phyloP scores from a whole-genome alignment of 2,329 filamentous ascomycete genomes.

The Chrysosphaeria jannelii region DNA sequence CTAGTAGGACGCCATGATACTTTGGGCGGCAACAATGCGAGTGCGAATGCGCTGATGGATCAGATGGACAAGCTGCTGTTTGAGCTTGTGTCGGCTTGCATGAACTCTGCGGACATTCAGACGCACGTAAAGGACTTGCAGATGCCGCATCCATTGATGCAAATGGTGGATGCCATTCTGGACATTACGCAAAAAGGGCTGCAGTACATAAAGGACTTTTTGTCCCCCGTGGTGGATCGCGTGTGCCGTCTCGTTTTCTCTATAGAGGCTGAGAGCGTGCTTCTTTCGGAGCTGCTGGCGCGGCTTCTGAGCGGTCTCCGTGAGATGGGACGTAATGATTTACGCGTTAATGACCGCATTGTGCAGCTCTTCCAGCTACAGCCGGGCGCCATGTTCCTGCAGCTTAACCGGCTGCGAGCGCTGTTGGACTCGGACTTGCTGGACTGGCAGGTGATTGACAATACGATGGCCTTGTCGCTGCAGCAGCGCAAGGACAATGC shows the following conservation, averaged over 20 bases:
- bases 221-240: conserved; percentile 26
- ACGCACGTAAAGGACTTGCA: too few relatives aligned
- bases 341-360: too few relatives aligned
- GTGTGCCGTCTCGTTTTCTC: too few relatives aligned
- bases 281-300: conserved; percentile 18
- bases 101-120: too few relatives aligned
- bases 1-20: too few relatives aligned
- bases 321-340: too few relatives aligned
- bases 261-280: too few relatives aligned
- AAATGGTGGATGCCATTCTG: conserved; percentile 29
- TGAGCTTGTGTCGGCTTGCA: too few relatives aligned
- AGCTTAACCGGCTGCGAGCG: conserved; percentile 24
- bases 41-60: too few relatives aligned
- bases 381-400: conserved; percentile 22
- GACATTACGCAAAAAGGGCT: conserved; percentile 31
- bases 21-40: too few relatives aligned
- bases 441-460: conserved; percentile 34
- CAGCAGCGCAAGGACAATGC: conserved; percentile 38
- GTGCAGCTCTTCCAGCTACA: conserved; percentile 25
- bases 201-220: conserved; percentile 28
- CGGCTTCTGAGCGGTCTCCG: too few relatives aligned
- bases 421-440: conserved; percentile 28
- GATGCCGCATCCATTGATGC: conserved; percentile 25
- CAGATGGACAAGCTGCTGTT: too few relatives aligned
- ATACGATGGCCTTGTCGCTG: conserved; percentile 43